Base-by-base conservation (phyloP, 441 rosid genomes). In the Arabidopsis hybrid region DNA sequence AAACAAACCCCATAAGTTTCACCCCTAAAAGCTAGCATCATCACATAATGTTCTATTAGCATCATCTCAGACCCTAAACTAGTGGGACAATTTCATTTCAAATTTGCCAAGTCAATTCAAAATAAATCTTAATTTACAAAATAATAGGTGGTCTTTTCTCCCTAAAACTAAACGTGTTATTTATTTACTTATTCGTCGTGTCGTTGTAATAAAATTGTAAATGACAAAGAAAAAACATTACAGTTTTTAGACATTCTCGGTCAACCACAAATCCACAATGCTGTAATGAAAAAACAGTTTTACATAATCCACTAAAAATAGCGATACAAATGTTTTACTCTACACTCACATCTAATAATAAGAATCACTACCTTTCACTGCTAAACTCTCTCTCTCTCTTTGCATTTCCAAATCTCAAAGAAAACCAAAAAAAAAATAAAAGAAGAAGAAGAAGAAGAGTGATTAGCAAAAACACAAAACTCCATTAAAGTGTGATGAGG, bases 51-150 rank as follows among this genome's bases (percentile, higher is more conserved):
- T 46, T 67, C 50, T 6, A 14, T 46, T 46, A 10, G 10, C 12
- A 34, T 47, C 5, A 26, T 26, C 35, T 39, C 53, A 32, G 35
- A 57, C 63, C 21, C 80, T 71, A 51, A 57, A 77, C 4, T 47
- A 50, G 42, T 50, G 80, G 68, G 29, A 58, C 43, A 34, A 13
- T n/a, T 39, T 57, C 47, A 35, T 31, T 67, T 71, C 49, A 70
- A 26, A 49, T 71, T 76, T 71, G 50, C 80, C 35, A 65, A 40
- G 76, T 77, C 76, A 77, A 77, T 50, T 49, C 65, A 47, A 29
- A 45, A 43, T 34, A 32, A 16, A 56, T 57, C 52, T 26, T 10
- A 63, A 42, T 72, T 17, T 59, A 16, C 55, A 66, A 73, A 58
- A 67, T 21, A 26, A 13, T 59, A 67, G 32, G 1, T 32, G 60